These are phyloP conservation scores for Dactylis glomerata DNA, from an alignment of 176 grass and related monocot genomes.

Conservation along the genomic window DNA sequence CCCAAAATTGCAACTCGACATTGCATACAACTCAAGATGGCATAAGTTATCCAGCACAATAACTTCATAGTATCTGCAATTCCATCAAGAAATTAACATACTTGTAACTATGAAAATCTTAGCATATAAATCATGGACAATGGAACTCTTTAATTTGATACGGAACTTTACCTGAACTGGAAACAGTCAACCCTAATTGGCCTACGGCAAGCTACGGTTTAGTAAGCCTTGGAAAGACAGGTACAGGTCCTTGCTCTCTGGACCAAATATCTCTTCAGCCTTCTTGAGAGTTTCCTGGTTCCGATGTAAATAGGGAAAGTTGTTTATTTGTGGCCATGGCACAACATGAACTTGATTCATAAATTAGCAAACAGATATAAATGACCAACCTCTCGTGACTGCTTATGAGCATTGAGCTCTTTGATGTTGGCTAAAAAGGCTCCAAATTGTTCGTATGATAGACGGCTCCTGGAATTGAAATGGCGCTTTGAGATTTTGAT, in stretches of 20 bases:
- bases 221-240: constrained; percentile 86
- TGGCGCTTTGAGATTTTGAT: neutral
- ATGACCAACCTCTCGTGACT: constrained; percentile 74
- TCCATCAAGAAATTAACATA: neutral
- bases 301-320: neutral
- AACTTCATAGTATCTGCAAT: constrained; percentile 22
- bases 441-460: constrained; percentile 99
- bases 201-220: constrained; percentile 60
- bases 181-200: neutral
- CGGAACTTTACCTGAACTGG: neutral
- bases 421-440: constrained; percentile 97
- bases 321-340: neutral
- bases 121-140: neutral
- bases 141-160: neutral
- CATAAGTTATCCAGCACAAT: constrained; percentile 19
- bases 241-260: constrained; percentile 83
- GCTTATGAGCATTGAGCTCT: constrained; percentile 89
- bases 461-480: constrained; percentile 65
- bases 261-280: constrained; percentile 93
- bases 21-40: neutral
- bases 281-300: constrained; percentile 90
- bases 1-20: constrained; percentile 18
- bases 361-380: neutral
- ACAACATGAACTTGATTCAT: neutral
- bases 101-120: neutral